These are phyloP conservation scores for Candida gigantensis DNA, from an alignment of 1,139 yeast species.

Conservation along the genomic window DNA sequence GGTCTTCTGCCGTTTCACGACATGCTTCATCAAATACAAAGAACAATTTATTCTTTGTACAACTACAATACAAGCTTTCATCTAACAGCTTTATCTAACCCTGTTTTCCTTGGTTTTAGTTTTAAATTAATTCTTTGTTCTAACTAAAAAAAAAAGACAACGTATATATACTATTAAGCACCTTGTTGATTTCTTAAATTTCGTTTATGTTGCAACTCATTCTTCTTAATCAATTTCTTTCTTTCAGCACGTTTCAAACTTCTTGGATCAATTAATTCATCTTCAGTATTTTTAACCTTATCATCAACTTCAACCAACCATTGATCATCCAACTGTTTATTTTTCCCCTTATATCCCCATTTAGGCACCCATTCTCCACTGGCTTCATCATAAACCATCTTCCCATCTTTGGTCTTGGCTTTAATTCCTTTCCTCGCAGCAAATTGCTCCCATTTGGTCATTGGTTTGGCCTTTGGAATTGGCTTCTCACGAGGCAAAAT, in stretches of 20 bases:
- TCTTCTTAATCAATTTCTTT: slow-evolving; percentile 82
- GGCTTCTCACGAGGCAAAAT: slow-evolving; percentile 93
- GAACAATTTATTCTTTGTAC: too few species aligned
- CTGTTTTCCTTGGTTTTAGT: too few species aligned
- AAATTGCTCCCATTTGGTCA: slow-evolving; percentile 95
- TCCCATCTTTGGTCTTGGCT: slow-evolving; percentile 87
- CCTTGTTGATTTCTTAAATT: slow-evolving; percentile 52
- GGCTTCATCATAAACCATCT: slow-evolving; percentile 86
- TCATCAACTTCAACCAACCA: slow-evolving; percentile 97
- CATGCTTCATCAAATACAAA: too few species aligned
- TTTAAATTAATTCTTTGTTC: too few species aligned
- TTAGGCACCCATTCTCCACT: slow-evolving; percentile 95
- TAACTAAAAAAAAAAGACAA: too few species aligned
- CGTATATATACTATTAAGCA: not conserved
- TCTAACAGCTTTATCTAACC: too few species aligned
- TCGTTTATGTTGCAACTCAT: slow-evolving; percentile 82
- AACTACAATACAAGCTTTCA: too few species aligned
- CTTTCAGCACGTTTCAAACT: slow-evolving; percentile 77
- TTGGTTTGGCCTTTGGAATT: slow-evolving; percentile 87
- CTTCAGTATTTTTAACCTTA: slow-evolving; percentile 59
- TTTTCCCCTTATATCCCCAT: slow-evolving; percentile 97
- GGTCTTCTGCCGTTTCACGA: not conserved
- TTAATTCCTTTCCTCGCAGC: slow-evolving; percentile 95
- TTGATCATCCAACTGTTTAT: slow-evolving; percentile 82
- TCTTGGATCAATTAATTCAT: slow-evolving; percentile 87